Base-by-base conservation (phyloP, 2,329 filamentous ascomycete genomes). In the Penicillium sp. region DNA sequence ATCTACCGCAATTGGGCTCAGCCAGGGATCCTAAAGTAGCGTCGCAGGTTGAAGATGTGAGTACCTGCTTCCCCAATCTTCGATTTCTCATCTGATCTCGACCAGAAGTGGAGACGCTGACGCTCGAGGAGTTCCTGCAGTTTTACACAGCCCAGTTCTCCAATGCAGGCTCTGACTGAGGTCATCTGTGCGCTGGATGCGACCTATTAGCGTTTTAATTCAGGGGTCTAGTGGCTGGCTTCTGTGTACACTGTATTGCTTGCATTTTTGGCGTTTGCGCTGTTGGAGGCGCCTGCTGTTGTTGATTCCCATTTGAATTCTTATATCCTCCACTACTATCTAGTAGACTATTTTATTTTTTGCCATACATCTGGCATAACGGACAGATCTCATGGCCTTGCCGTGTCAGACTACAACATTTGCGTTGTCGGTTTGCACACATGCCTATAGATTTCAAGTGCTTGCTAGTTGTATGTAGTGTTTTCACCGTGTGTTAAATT, bases 1-100 rank as follows among this genome's bases (percentile, higher is more conserved):
- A 78, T 43, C 69, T 91, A 50, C 84, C 85, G 4, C 63, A 71
- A 21, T 35, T 61, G 35, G 45, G 53, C n/a, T 59, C 60, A 35
- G 51, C 53, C n/a, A 57, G 57, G 50, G 53, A 63, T 49, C 53
- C 56, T n/a, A 64, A 65, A 48, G 48, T 72, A 39, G 67, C 69
- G 35, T 61, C 61, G 39, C 65, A 71, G 45, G 64, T 73, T 28
- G 68, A 72, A 64, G 71, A 75, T 61, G 72, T 71, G 58, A 71
- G 69, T 61, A 42, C n/a, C 38, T 35, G 5, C 28, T 29, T 42
- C 43, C 37, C 21, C 8, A 24, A 47, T 26, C 35, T n/a, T 21
- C 31, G 31, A 39, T 41, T 8, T 32, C 28, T 2, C 29, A 19
- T n/a, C 31, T 43, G 24, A 46, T 46, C n/a, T 26, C 21, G 33